Percentiles rank a stretch among this genome's conserved stretches.
Evolutionary conservation across 352 stramenopile genomes (phyloP).

Genomic region (Peronospora farinosa): DNA sequence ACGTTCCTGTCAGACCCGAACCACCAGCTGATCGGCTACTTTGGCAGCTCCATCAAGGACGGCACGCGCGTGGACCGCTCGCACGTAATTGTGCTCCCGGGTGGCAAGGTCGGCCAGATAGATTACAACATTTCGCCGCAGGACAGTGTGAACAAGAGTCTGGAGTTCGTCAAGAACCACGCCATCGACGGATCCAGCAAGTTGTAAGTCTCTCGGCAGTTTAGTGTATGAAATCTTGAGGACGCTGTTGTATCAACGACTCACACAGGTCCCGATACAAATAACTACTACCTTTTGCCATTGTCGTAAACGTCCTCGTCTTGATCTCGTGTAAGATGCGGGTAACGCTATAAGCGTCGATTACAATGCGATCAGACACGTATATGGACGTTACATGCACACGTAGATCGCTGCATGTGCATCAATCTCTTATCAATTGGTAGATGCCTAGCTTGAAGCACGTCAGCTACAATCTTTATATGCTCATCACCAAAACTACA

Average conservation of each 20-base stretch:
- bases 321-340: background rate
- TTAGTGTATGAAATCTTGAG: conserved; percentile 15
- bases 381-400: no score
- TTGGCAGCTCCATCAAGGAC: conserved; percentile 71
- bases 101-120: conserved; percentile 67
- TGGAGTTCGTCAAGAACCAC: conserved; percentile 54
- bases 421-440: conserved; percentile 6
- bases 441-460: conserved; percentile 19
- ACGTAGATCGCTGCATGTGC: no score
- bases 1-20: conserved; percentile 75
- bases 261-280: conserved; percentile 1
- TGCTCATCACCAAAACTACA: conserved; percentile 4
- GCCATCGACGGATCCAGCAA: conserved; percentile 26
- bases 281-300: conserved; percentile 19
- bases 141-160: conserved; percentile 74
- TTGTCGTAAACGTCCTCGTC: background rate
- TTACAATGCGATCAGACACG: conserved; percentile 5
- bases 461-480: conserved; percentile 18
- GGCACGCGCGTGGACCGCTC: conserved; percentile 67
- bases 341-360: background rate
- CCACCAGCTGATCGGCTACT: conserved; percentile 70
- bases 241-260: conserved; percentile 3
- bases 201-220: conserved; percentile 19
- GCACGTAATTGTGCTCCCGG: conserved; percentile 78
- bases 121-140: conserved; percentile 64